A percentile compares a stretch with the other conserved stretches of the same genome.
Evolutionary conservation across 352 stramenopile genomes (phyloP).

Genomic region (Phytophthora europaea): DNA sequence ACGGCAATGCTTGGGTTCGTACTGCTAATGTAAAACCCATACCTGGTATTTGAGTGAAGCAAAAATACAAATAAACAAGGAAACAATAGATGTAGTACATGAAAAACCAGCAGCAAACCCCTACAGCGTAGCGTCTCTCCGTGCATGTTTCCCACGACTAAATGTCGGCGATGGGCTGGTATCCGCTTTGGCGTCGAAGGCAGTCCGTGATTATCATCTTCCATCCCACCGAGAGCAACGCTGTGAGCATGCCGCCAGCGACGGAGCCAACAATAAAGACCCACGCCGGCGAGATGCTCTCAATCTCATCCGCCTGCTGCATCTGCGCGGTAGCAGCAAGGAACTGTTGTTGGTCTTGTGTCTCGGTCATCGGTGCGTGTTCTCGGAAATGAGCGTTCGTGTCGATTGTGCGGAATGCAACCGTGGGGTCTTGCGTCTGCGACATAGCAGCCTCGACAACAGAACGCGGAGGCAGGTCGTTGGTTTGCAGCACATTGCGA

Average conservation of each 20-base stretch:
- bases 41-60: not conserved
- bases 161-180: conserved; percentile 32
- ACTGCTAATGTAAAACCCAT: conserved; percentile 5
- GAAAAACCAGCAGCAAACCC: conserved; percentile 5
- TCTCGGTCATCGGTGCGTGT: not conserved
- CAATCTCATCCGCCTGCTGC: conserved; percentile 22
- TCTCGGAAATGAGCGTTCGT: not conserved
- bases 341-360: conserved; percentile 19
- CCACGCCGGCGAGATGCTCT: conserved; percentile 14
- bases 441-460: conserved; percentile 51
- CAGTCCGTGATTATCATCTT: conserved; percentile 39
- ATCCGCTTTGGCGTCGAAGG: conserved; percentile 30
- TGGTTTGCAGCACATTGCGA: conserved; percentile 51
- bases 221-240: conserved; percentile 33
- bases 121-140: not conserved
- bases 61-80: not conserved
- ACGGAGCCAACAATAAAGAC: conserved; percentile 37
- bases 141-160: conserved; percentile 8
- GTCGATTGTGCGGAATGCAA: conserved; percentile 9
- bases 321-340: conserved; percentile 24
- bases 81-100: conserved; percentile 12
- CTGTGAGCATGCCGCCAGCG: conserved; percentile 35
- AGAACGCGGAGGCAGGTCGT: conserved; percentile 69
- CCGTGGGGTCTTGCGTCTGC: conserved; percentile 3
- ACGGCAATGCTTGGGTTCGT: not conserved